Evolutionary conservation across 139 green algal species (phyloP), one percentile per base, ranked within the genome.

Genomic region (Dunaliella sp.): DNA sequence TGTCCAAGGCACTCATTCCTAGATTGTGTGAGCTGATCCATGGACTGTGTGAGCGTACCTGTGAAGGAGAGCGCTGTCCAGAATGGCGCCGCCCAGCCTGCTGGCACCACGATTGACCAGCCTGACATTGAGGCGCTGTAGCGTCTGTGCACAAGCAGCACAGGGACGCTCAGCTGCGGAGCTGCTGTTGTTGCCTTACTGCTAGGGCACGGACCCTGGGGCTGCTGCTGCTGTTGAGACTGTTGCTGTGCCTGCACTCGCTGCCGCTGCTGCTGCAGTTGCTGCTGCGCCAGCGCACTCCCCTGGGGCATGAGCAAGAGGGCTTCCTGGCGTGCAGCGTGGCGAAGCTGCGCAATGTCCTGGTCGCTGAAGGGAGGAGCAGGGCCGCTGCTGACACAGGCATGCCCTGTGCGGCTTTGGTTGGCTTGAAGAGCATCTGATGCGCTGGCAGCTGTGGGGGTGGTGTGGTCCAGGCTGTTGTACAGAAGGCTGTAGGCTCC

Each of bases 61-160:
- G 85, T 3, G 57, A 36, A 36, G 0, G 37, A 7, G 1, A 91
- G 80, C 7, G 88, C 88, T 36, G 84, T 79, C 90, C 92, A 95
- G 3, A 95, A 83, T 12, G 87, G 86, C 22, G 78, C 34, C 38
- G 90, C 87, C 90, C 89, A 94, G 33, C 86, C 65, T 0, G 89
- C 82, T 0, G 92, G 92, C 35, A 95, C 37, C 35, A 95, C 57
- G 34, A 96, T 38, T 3, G 93, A 94, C 91, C 89, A 96, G 38
- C 93, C 91, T 57, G 37, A 38, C n/a, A 34, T 3, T 34, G 1
- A 3, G 12, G 28, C 81, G 28, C 12, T 26, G 30, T 85, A 34
- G 16, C 26, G 65, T 72, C 82, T 77, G 48, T 16, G 48, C 26
- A 89, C 77, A 58, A 89, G 76, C 86, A 89, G 77, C 65, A 89